Conservation (phyloP, 805 yeast species). For the Cyberlindnera americana region DNA sequence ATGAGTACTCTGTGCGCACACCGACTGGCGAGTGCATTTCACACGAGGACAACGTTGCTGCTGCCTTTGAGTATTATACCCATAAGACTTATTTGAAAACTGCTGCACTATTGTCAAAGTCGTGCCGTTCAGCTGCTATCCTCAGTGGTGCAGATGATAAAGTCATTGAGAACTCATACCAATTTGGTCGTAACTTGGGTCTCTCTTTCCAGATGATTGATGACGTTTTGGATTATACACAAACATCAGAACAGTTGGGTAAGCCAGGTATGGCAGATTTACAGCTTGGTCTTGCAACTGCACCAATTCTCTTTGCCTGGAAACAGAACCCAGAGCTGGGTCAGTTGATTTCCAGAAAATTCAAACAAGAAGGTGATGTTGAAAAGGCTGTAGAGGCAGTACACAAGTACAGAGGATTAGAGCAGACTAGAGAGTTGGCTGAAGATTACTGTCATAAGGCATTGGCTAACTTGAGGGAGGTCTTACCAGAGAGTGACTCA, state of each 20-base stretch:
- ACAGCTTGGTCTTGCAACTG: constrained; percentile 92
- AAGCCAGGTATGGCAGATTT: constrained; percentile 96
- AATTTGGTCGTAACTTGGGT: constrained; percentile 90
- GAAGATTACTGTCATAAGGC: constrained; percentile 75
- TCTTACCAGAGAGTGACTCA: constrained; percentile 84
- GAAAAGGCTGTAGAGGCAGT: constrained; percentile 79
- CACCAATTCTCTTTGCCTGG: constrained; percentile 96
- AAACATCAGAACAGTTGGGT: constrained; percentile 80
- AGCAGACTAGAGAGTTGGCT: constrained; percentile 72
- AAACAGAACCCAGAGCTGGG: constrained; percentile 81
- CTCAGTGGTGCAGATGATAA: constrained; percentile 76
- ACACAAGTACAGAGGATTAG: constrained; percentile 65
- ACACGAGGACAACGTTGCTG: constrained; percentile 64
- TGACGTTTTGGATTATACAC: constrained; percentile 92
- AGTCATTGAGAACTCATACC: constrained; percentile 81
- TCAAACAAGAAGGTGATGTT: constrained; percentile 76
- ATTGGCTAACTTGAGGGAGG: constrained; percentile 55
- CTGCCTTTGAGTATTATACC: constrained; percentile 92
- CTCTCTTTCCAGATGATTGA: constrained; percentile 95
- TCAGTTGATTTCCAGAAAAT: constrained; percentile 77
- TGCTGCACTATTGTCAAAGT: constrained; percentile 90
- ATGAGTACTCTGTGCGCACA: constrained; percentile 32
- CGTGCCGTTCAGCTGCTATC: constrained; percentile 90
- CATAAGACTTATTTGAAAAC: constrained; percentile 96
- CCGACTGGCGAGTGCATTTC: constrained; percentile 33